phyloP scores from a whole-genome alignment of 345 rosid species.

The Lenwebbia sp. region DNA sequence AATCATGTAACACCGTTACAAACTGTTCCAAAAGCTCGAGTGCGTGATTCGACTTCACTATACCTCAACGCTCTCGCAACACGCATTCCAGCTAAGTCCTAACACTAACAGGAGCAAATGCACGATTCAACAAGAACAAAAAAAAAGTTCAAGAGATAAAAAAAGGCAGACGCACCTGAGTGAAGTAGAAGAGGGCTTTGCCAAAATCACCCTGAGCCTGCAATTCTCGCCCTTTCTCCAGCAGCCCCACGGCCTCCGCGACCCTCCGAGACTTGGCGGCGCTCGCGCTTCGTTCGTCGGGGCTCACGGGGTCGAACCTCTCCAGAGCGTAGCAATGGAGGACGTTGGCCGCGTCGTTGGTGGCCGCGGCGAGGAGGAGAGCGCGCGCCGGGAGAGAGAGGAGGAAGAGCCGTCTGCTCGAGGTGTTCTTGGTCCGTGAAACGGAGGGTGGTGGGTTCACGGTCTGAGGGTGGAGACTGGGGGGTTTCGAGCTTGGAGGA shows the following conservation, averaged over 20 bases:
- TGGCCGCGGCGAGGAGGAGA: neutral
- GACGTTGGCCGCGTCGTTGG: neutral
- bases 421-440: neutral
- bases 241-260: constrained; percentile 26
- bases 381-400: constrained; percentile 23
- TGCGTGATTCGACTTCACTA: neutral
- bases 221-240: constrained; percentile 41
- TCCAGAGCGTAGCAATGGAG: constrained; percentile 10
- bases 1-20: neutral
- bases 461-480: neutral
- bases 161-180: constrained; percentile 13
- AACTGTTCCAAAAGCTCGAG: neutral
- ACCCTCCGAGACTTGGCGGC: constrained; percentile 15
- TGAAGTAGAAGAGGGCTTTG: constrained; percentile 41
- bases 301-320: constrained; percentile 22
- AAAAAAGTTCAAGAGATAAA: neutral
- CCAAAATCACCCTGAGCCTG: constrained; percentile 46
- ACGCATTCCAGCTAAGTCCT: neutral
- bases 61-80: neutral
- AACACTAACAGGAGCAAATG: neutral
- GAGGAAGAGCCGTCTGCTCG: constrained; percentile 24
- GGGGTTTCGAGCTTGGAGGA: neutral
- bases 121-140: neutral
- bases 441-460: constrained; percentile 6
- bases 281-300: constrained; percentile 25